These are phyloP conservation scores for Seminavis robusta DNA, from an alignment of 108 stramenopile genomes.

Conservation along the genomic window DNA sequence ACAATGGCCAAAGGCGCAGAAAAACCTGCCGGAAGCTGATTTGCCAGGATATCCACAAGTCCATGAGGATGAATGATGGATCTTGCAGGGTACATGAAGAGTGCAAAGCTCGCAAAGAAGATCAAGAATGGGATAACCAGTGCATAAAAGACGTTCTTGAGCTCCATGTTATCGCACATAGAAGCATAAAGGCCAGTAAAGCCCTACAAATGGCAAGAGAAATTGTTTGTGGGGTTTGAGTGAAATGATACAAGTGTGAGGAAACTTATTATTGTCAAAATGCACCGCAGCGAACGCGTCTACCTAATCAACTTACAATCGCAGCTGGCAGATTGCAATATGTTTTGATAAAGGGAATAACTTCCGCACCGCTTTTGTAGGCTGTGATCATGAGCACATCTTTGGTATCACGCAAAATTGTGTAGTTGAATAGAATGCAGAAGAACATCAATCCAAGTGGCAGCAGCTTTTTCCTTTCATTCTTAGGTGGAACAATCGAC, in stretches of 20 bases:
- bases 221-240: conserved; percentile 13
- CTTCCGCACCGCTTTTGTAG: conserved; percentile 89
- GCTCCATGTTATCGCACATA: conserved; percentile 83
- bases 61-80: conserved; percentile 86
- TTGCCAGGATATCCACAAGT: conserved; percentile 70
- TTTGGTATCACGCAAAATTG: conserved; percentile 95
- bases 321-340: conserved; percentile 92
- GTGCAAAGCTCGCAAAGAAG: conserved; percentile 89
- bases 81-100: conserved; percentile 84
- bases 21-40: conserved; percentile 68
- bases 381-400: conserved; percentile 91
- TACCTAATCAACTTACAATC: conserved; percentile 24
- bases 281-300: not conserved
- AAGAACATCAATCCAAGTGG: conserved; percentile 96
- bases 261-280: not conserved
- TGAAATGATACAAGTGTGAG: too few species aligned
- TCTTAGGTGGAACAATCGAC: conserved; percentile 58
- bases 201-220: conserved; percentile 15
- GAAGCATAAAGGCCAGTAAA: conserved; percentile 90
- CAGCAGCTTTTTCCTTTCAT: conserved; percentile 89
- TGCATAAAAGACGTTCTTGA: conserved; percentile 88
- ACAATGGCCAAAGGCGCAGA: conserved; percentile 78
- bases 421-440: conserved; percentile 97
- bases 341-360: conserved; percentile 97
- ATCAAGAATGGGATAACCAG: conserved; percentile 85